Conservation (phyloP, 768 basidiomycete species). For the Hortiboletus campestris region DNA sequence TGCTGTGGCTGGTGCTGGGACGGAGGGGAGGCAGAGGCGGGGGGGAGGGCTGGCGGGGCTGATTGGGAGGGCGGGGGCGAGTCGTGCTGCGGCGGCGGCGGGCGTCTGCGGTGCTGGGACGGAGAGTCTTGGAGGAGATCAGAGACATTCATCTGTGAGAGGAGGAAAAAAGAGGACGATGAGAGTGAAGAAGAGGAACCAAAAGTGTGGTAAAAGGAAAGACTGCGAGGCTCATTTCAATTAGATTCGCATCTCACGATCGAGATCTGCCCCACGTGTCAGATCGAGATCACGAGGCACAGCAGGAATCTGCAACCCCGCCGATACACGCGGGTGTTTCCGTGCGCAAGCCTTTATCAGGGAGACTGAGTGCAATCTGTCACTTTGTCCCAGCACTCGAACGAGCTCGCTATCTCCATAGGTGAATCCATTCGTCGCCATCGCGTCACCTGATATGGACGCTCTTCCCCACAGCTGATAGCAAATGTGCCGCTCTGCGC, state of each 20-base stretch:
- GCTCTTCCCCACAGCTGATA: background rate
- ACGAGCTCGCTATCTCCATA: too few relatives aligned
- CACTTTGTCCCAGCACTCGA: too few relatives aligned
- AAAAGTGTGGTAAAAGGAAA: slow-evolving; percentile 30
- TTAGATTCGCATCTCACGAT: slow-evolving; percentile 35
- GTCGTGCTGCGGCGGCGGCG: slow-evolving; percentile 27
- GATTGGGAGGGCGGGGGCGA: slow-evolving; percentile 28
- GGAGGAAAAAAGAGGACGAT: slow-evolving; percentile 6
- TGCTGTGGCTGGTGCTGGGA: slow-evolving; percentile 29
- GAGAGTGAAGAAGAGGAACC: slow-evolving; percentile 29
- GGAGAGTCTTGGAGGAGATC: slow-evolving; percentile 69
- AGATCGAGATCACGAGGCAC: slow-evolving; percentile 30
- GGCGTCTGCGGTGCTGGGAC: slow-evolving; percentile 48
- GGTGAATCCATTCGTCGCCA: slow-evolving; percentile 6
- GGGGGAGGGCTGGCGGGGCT: slow-evolving; percentile 22
- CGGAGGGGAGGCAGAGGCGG: slow-evolving; percentile 33
- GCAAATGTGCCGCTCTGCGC: background rate
- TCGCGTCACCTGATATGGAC: background rate
- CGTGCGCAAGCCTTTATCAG: too few relatives aligned
- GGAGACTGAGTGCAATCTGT: too few relatives aligned
- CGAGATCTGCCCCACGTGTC: slow-evolving; percentile 32
- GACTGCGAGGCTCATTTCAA: slow-evolving; percentile 30
- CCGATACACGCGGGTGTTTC: background rate
- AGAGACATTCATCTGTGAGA: slow-evolving; percentile 58
- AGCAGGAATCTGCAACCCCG: background rate